Evolutionary conservation across 2,329 filamentous ascomycete genomes (phyloP).

Genomic region (Pyrenophora teres): DNA sequence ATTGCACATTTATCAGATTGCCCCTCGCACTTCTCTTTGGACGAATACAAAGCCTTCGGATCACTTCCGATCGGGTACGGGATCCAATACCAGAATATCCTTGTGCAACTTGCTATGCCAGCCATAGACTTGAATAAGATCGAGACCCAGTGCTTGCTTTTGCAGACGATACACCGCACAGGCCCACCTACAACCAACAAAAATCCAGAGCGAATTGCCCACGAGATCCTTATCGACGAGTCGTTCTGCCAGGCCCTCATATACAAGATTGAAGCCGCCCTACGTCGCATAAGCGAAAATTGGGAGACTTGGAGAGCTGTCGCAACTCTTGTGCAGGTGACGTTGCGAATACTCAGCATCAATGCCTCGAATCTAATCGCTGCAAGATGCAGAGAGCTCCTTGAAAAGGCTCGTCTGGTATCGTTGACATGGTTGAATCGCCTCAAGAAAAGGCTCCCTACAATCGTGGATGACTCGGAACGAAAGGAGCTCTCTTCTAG

Average conservation of each 20-base stretch:
- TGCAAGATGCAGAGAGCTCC: too few relatives aligned
- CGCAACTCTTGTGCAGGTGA: background rate
- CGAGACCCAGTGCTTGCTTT: conserved; percentile 55
- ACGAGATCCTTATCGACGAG: conserved; percentile 45
- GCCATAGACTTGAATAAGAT: conserved; percentile 48
- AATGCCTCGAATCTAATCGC: background rate
- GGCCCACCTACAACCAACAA: conserved; percentile 41
- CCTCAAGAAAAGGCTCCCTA: too few relatives aligned
- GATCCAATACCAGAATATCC: conserved; percentile 31
- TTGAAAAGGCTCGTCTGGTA: too few relatives aligned
- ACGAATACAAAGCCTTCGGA: conserved; percentile 61
- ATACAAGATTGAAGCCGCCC: conserved; percentile 17
- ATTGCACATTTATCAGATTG: conserved; percentile 54
- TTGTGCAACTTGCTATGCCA: conserved; percentile 47
- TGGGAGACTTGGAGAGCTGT: conserved; percentile 48
- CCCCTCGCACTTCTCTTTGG: conserved; percentile 54
- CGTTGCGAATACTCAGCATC: background rate
- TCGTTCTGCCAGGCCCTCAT: conserved; percentile 37
- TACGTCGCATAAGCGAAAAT: conserved; percentile 24
- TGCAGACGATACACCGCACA: conserved; percentile 57
- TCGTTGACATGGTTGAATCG: too few relatives aligned
- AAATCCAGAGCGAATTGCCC: conserved; percentile 37
- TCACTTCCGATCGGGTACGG: conserved; percentile 54
- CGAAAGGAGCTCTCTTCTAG: conserved; percentile 38
- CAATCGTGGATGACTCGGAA: conserved; percentile 20